phyloP scores from a whole-genome alignment of 73 alveolate species.

The Blepharisma stoltei region DNA sequence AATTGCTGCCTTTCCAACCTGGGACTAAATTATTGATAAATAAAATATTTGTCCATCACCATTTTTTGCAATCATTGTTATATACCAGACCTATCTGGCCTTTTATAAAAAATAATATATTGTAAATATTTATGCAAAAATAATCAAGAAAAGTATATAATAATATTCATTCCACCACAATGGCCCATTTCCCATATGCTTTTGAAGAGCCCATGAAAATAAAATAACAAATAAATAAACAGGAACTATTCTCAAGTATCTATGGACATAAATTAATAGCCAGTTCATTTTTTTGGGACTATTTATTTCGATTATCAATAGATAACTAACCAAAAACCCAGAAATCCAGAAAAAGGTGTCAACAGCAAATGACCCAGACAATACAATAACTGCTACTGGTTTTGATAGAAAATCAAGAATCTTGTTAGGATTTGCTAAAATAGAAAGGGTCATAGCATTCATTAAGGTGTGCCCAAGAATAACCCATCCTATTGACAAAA shows the following conservation, averaged over 20 bases:
- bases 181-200: constrained; percentile 38
- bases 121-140: not conserved
- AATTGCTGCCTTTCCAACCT: constrained; percentile 23
- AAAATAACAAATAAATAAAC: constrained; percentile 18
- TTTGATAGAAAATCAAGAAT: not conserved
- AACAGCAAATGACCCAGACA: constrained; percentile 35
- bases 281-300: not conserved
- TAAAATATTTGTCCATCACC: constrained; percentile 36
- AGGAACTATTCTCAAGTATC: constrained; percentile 32
- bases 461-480: not conserved
- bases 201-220: constrained; percentile 2
- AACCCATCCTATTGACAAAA: constrained; percentile 8
- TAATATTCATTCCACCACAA: constrained; percentile 24
- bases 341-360: constrained; percentile 45
- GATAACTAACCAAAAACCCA: constrained; percentile 34
- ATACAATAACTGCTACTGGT: not conserved
- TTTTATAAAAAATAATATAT: too few species aligned
- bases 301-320: constrained; percentile 29
- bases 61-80: constrained; percentile 18
- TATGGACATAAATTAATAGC: constrained; percentile 34
- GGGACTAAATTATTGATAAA: constrained; percentile 36
- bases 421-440: not conserved
- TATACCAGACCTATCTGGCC: too few species aligned
- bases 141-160: too few species aligned
- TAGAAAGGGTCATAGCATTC: not conserved